These are phyloP conservation scores for Pichia kudriavzevii DNA, from an alignment of 1,139 yeast genomes.

Conservation along the genomic window DNA sequence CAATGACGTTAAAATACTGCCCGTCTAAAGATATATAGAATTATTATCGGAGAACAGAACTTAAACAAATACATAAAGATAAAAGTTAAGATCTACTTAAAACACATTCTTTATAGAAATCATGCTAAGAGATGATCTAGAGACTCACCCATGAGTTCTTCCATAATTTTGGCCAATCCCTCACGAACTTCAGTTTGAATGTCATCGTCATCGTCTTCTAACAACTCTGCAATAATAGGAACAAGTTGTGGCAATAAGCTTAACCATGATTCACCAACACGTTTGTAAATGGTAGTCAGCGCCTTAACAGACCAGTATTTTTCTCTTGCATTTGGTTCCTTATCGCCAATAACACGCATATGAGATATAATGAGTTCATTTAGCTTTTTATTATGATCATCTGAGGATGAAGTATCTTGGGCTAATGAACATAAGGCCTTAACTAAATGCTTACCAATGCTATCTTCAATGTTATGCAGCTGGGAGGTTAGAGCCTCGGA, in stretches of 20 bases:
- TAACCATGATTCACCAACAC: conserved; percentile 94
- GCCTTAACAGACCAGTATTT: conserved; percentile 82
- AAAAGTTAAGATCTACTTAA: no score
- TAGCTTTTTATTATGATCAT: conserved; percentile 71
- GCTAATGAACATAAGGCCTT: conserved; percentile 76
- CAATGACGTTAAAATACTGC: no score
- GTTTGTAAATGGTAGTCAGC: conserved; percentile 74
- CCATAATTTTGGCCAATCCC: conserved; percentile 88
- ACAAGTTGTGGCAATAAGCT: conserved; percentile 85
- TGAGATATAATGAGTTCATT: conserved; percentile 49
- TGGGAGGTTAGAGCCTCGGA: conserved; percentile 58
- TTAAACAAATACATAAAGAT: no score
- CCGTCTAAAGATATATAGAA: no score
- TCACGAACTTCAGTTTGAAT: conserved; percentile 89
- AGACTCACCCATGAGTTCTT: conserved; percentile 89
- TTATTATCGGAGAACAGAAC: no score
- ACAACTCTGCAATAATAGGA: conserved; percentile 88
- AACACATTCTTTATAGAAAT: no score
- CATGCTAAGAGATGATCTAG: conserved; percentile 40
- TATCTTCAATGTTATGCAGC: conserved; percentile 56
- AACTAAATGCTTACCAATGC: conserved; percentile 69
- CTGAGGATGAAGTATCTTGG: conserved; percentile 60
- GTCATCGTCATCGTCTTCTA: conserved; percentile 91
- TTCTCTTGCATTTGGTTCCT: conserved; percentile 36
- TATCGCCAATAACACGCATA: conserved; percentile 38